These are phyloP conservation scores for Hypoxylon sp. DNA, from an alignment of 2,329 filamentous ascomycete genomes.

Conservation along the genomic window DNA sequence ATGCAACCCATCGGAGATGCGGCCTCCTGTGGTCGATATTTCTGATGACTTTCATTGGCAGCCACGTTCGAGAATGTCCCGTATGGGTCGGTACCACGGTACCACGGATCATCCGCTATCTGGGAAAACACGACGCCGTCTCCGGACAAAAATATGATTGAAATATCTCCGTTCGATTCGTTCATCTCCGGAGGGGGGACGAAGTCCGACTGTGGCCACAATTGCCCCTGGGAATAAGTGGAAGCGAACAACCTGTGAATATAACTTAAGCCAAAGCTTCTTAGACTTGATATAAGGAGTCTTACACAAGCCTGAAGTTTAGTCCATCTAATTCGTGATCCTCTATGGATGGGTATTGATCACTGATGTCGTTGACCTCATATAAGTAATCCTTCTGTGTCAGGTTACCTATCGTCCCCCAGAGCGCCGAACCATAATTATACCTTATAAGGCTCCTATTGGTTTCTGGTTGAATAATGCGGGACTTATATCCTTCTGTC, in stretches of 20 bases:
- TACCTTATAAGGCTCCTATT: background rate
- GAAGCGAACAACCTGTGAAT: background rate
- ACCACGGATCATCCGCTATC: conserved; percentile 42
- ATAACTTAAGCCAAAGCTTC: background rate
- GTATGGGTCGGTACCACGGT: conserved; percentile 18
- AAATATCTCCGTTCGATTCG: conserved; percentile 13
- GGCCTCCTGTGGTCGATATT: conserved; percentile 24
- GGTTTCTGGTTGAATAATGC: background rate
- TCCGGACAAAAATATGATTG: conserved; percentile 37
- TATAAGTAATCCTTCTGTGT: background rate
- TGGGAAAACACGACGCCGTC: conserved; percentile 33
- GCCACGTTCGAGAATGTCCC: background rate
- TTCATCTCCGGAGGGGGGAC: conserved; percentile 17
- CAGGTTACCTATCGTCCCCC: background rate
- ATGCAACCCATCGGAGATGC: conserved; percentile 43
- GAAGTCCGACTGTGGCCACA: background rate
- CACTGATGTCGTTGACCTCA: background rate
- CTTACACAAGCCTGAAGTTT: conserved; percentile 19
- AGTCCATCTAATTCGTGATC: background rate
- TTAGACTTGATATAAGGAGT: background rate
- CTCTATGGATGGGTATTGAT: background rate
- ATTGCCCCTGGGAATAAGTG: background rate
- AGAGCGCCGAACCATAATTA: conserved; percentile 8
- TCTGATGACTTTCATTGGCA: background rate
- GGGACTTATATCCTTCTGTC: conserved; percentile 29